Conservation (phyloP, 2,329 filamentous ascomycete genomes). For the Fonsecaea monophora region DNA sequence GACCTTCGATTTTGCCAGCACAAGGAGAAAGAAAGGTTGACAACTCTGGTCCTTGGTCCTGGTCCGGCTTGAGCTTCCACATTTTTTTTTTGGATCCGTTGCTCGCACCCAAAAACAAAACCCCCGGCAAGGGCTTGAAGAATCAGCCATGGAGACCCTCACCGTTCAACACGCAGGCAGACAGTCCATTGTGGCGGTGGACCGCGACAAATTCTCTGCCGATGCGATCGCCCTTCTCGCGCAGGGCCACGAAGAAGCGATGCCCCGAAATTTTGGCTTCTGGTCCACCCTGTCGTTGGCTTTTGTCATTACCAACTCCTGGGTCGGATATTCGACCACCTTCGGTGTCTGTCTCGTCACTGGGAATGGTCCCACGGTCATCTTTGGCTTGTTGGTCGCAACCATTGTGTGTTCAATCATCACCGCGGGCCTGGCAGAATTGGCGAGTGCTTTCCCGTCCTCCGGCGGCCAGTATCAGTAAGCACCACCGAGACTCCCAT, state of each 20-base stretch:
- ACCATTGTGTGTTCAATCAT: constrained; percentile 38
- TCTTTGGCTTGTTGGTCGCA: constrained; percentile 41
- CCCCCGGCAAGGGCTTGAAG: too few relatives aligned
- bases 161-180: too few relatives aligned
- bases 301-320: constrained; percentile 45
- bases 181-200: too few relatives aligned
- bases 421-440: constrained; percentile 40
- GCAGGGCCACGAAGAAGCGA: constrained; percentile 28
- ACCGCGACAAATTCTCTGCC: constrained; percentile 5
- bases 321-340: constrained; percentile 42
- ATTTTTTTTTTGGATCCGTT: too few relatives aligned
- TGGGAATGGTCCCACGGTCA: constrained; percentile 41
- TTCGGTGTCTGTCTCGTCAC: constrained; percentile 37
- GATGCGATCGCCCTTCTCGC: constrained; percentile 24
- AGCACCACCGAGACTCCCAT: too few relatives aligned
- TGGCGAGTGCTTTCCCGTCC: constrained; percentile 42
- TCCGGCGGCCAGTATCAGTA: constrained; percentile 39
- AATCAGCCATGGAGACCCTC: too few relatives aligned
- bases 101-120: too few relatives aligned
- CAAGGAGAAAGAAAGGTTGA: too few relatives aligned
- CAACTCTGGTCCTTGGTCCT: too few relatives aligned
- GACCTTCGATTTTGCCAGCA: too few relatives aligned
- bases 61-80: too few relatives aligned
- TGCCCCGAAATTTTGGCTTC: constrained; percentile 38
- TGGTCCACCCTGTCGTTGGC: constrained; percentile 41